A percentile compares a stretch with the other conserved stretches of the same genome.
Evolutionary conservation across 1,284 basidiomycete genomes (phyloP).

Genomic region (Leccinum olivaceoglutinosum): DNA sequence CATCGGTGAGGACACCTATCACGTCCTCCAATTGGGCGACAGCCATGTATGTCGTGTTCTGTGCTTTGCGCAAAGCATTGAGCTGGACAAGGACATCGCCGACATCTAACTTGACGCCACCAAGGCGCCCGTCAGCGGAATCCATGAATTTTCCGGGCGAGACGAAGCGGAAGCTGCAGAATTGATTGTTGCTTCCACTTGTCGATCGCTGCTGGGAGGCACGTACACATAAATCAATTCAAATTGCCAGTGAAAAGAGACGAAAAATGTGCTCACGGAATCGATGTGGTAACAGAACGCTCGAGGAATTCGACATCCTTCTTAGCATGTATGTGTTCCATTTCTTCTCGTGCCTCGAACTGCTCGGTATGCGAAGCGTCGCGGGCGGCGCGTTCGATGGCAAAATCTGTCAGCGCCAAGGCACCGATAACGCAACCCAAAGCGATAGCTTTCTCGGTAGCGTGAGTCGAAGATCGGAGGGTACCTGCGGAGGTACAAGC

Average conservation of each 20-base stretch:
- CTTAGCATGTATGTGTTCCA: neutral
- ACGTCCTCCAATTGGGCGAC: slow-evolving; percentile 13
- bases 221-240: slow-evolving; percentile 1
- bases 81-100: slow-evolving; percentile 17
- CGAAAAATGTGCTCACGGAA: slow-evolving; percentile 3
- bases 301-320: neutral
- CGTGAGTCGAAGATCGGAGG: neutral
- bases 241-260: neutral
- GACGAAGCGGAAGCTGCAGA: neutral
- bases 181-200: neutral
- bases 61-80: slow-evolving; percentile 10
- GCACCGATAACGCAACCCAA: neutral
- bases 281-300: neutral
- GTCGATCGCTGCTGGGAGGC: neutral
- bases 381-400: neutral
- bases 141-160: neutral
- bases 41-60: slow-evolving; percentile 10
- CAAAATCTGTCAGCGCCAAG: neutral
- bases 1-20: slow-evolving; percentile 13
- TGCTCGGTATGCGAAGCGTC: neutral
- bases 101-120: slow-evolving; percentile 12
- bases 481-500: neutral
- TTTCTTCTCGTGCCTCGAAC: neutral
- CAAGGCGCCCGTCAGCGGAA: neutral
- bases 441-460: neutral